These are phyloP conservation scores for Staphylotrichum longicolle DNA, from an alignment of 495 filamentous ascomycete genomes.

Conservation along the genomic window DNA sequence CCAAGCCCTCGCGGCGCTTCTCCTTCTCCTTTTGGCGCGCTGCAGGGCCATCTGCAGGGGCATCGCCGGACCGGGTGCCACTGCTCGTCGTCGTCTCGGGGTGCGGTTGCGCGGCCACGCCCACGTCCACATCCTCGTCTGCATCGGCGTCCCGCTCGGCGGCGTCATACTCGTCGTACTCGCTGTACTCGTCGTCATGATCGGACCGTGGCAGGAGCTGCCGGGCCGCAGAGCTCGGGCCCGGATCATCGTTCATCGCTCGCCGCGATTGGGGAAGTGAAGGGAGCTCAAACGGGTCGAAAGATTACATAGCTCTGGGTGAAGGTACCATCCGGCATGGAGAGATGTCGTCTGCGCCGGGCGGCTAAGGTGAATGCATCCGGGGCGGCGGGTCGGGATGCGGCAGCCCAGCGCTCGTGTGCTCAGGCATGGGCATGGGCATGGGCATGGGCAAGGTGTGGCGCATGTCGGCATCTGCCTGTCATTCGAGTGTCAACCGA, in stretches of 20 bases:
- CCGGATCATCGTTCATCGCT: slow-evolving; percentile 68
- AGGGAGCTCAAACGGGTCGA: no score
- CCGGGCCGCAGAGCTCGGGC: slow-evolving; percentile 53
- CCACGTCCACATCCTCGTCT: not conserved
- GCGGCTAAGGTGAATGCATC: no score
- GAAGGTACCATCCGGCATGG: no score
- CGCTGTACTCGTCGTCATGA: slow-evolving; percentile 23
- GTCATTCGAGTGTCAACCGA: no score
- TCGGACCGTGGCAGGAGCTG: slow-evolving; percentile 37
- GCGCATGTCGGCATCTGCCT: no score
- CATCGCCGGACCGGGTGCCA: not conserved
- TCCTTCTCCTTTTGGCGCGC: slow-evolving; percentile 15
- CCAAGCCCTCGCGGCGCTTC: slow-evolving; percentile 42
- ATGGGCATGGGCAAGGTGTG: no score
- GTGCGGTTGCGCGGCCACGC: slow-evolving; percentile 12
- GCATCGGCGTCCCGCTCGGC: not conserved
- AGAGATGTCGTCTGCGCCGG: no score
- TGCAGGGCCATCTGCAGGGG: not conserved
- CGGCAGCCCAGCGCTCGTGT: no score
- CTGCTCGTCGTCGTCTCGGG: no score
- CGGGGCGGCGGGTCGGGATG: no score
- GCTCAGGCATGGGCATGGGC: no score
- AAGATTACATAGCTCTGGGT: no score
- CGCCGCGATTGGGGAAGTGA: slow-evolving; percentile 32
- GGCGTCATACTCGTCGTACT: slow-evolving; percentile 31